Conservation (phyloP, 164 flowering plant species). For the Tetracentron sinense region DNA sequence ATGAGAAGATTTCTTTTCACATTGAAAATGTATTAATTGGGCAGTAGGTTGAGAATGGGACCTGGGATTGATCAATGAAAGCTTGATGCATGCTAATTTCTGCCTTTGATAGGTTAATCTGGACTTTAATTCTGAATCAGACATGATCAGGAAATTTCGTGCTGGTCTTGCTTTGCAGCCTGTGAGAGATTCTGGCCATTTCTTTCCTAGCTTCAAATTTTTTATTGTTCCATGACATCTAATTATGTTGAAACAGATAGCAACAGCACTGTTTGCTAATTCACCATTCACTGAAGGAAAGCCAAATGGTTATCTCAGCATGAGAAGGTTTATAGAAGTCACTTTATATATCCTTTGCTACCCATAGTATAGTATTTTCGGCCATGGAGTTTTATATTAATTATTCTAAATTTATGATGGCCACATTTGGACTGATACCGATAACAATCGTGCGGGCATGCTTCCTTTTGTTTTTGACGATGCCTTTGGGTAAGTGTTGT, state of each 20-base stretch:
- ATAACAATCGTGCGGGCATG: slow-evolving; percentile 92
- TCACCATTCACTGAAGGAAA: slow-evolving; percentile 98
- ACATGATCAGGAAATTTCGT: slow-evolving; percentile 95
- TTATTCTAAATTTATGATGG: slow-evolving; percentile 33
- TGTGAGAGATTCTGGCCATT: slow-evolving; percentile 40
- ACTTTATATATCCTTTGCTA: background rate
- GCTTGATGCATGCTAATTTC: slow-evolving; percentile 5
- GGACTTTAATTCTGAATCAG: slow-evolving; percentile 92
- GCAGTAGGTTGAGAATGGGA: background rate
- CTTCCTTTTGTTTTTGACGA: slow-evolving; percentile 98
- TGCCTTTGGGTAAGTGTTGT: slow-evolving; percentile 76
- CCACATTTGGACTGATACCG: slow-evolving; percentile 94
- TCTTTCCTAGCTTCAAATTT: background rate
- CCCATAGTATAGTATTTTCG: background rate
- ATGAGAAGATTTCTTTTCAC: background rate
- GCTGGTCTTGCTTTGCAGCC: slow-evolving; percentile 98
- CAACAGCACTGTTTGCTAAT: slow-evolving; percentile 95
- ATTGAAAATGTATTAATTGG: background rate
- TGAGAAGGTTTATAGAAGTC: slow-evolving; percentile 73
- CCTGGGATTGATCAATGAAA: background rate
- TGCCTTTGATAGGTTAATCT: slow-evolving; percentile 68
- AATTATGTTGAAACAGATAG: slow-evolving; percentile 66
- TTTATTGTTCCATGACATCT: slow-evolving; percentile 19
- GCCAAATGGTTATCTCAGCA: slow-evolving; percentile 95
- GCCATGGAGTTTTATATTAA: background rate